phyloP scores from a whole-genome alignment of 257 asterid genomes.

The Penstemon davidsonii region DNA sequence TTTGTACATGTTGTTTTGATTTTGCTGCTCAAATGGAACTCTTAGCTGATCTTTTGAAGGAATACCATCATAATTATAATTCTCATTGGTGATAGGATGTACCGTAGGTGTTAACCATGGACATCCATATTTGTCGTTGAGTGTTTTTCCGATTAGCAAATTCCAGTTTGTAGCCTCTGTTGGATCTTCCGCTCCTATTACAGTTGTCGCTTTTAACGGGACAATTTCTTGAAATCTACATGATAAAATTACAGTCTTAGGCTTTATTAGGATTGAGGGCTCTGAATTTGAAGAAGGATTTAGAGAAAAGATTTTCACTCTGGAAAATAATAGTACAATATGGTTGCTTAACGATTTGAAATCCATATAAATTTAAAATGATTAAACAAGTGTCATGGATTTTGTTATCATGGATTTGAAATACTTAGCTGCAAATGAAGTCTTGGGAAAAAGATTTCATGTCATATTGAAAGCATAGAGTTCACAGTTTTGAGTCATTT shows the following conservation, averaged over 20 bases:
- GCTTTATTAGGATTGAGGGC: too few species aligned
- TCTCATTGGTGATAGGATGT: constrained; percentile 61
- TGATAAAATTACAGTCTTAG: neutral
- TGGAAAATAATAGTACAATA: too few species aligned
- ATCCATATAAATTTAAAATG: too few species aligned
- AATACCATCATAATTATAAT: constrained; percentile 28
- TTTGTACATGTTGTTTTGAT: constrained; percentile 44
- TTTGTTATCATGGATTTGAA: neutral
- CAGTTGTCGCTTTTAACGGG: constrained; percentile 67
- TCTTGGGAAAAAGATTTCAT: constrained; percentile 7
- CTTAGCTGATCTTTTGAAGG: constrained; percentile 28
- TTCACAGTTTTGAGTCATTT: neutral
- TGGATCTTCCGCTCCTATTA: constrained; percentile 79
- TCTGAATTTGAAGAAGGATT: too few species aligned
- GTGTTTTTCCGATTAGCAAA: constrained; percentile 61
- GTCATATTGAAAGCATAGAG: neutral
- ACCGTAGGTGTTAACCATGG: constrained; percentile 74
- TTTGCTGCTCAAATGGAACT: constrained; percentile 26
- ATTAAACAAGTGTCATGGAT: too few species aligned
- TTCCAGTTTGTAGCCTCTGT: constrained; percentile 95
- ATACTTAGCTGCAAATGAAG: neutral
- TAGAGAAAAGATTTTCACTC: too few species aligned
- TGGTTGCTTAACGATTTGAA: too few species aligned
- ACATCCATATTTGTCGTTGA: constrained; percentile 63
- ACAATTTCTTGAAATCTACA: constrained; percentile 92